Evolutionary conservation across 306 rosid genomes (phyloP), one percentile per base, ranked within the genome.

Genomic region (Phaseolus lunatus): DNA sequence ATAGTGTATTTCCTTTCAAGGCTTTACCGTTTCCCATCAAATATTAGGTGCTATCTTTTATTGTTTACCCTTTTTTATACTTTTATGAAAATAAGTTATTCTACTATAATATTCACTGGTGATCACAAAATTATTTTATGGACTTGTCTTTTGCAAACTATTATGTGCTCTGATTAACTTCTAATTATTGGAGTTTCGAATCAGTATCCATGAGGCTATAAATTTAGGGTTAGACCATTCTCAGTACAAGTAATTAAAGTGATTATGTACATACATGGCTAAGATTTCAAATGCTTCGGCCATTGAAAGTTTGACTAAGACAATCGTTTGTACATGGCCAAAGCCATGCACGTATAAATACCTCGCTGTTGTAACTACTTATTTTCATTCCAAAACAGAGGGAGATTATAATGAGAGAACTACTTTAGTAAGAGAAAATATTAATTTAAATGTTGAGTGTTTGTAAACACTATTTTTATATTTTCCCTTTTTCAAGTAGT

Each of bases 1-100:
- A 45, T 39, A 54, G 33, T 10, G 35, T 31, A 65, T 57, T 9
- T 77, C 59, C 71, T 50, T 77, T 69, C 79, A 18, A 77, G 74
- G n/a, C 48, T 29, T 68, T 31, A 29, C n/a, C 47, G 26, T 63
- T 63, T 54, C 35, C 48, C 47, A 45, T 61, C 27, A 33, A 77
- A 9, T 58, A 64, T n/a, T 39, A 45, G 63, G 70, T 12, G 78
- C 78, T 61, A 24, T 65, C 26, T 73, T 43, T 57, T 29, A 56
- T 26, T 68, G 47, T 58, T 59, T 22, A 52, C 24, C 35, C 39
- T 18, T 11, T 12, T 65, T 54, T 45, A 4, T 63, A n/a, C 57
- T 26, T 78, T 2, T 70, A 27, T 33, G 26, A 54, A 47, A 67
- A 78, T 72, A 16, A 35, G 45, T 41, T 69, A 47, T 41, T 59